Evolutionary conservation across 225 moss, liverwort and hornwort species (phyloP), one percentile per base, ranked within the genome.

Genomic region (Thuidium tamariscinum): DNA sequence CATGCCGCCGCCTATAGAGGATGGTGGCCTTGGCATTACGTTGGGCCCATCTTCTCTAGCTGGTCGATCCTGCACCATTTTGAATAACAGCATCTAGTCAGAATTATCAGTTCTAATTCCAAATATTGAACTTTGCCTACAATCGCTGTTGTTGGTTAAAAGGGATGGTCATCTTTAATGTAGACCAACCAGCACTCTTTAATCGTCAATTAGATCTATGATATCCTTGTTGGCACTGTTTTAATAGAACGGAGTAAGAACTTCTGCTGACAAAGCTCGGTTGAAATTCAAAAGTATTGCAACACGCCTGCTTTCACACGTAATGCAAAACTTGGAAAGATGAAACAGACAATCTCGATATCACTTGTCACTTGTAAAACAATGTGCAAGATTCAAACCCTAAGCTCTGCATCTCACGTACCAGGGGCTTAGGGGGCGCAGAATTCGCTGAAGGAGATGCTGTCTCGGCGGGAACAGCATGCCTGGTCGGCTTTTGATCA

Each of bases 11-110:
- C 91, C 93, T 81, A 89, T 84, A 16, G 93, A 92, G 7, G 93
- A 89, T 37, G 93, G 91, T 21, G 92, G 93, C 86, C 92, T 86
- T 29, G 93, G 92, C 92, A 93, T 88, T 55, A 91, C 84, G 60
- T 86, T 88, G 13, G 88, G 91, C 39, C 92, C 89, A 77, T 91
- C 92, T 79, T 89, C 92, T 85, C 85, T 92, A 23, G 82, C 84
- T 51, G 92, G 89, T 41, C 88, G 89, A 16, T 92, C 93, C 92
- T 92, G 90, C 86, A 87, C 63, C 62, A 71, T 29, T 75, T 63
- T 39, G 19, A 83, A 65, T 63, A 20, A 61, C 36, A 82, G 52
- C 29, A 81, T 37, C 86, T n/a, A 25, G 76, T 84, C 68, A 86
- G 52, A 13, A 51, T 7, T 42, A 80, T 88, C 54, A 26, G 34